A percentile compares a stretch with the other conserved stretches of the same genome.
Conservation (phyloP, 495 filamentous ascomycete genomes). For the Lasiosphaeria hispida region DNA sequence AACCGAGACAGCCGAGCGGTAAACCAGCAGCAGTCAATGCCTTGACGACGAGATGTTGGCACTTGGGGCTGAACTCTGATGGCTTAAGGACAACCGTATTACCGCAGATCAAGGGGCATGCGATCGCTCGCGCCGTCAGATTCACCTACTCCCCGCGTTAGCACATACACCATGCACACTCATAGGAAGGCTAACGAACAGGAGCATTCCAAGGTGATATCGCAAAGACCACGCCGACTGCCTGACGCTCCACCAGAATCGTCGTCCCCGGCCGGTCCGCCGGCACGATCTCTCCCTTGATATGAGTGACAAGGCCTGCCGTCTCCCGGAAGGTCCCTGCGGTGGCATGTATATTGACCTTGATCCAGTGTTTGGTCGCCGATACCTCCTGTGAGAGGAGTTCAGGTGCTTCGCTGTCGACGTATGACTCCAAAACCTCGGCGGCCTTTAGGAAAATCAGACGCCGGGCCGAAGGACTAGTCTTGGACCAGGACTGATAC, state of each 20-base stretch:
- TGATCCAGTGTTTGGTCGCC: conserved; percentile 32
- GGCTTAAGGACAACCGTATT: conserved; percentile 77
- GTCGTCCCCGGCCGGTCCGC: conserved; percentile 31
- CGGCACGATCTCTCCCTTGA: conserved; percentile 37
- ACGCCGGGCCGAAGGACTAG: conserved; percentile 55
- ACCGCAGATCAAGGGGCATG: conserved; percentile 68
- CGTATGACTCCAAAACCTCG: conserved; percentile 60
- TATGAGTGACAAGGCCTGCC: conserved; percentile 50
- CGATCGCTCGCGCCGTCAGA: conserved; percentile 58
- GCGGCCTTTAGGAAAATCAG: conserved; percentile 66
- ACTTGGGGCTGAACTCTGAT: conserved; percentile 68
- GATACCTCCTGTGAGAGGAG: conserved; percentile 41
- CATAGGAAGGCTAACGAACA: conserved; percentile 9
- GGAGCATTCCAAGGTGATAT: conserved; percentile 40
- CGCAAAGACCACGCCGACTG: conserved; percentile 35
- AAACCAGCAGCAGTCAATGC: conserved; percentile 65
- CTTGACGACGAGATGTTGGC: conserved; percentile 63
- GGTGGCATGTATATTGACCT: conserved; percentile 53
- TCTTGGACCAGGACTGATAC: conserved; percentile 62
- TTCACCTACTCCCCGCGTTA: conserved; percentile 41
- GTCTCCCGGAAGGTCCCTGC: conserved; percentile 60
- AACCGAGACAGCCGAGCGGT: conserved; percentile 48
- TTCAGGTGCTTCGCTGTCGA: conserved; percentile 59
- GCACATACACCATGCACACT: background rate
- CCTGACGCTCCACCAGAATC: conserved; percentile 27